Evolutionary conservation across 202 grass and related monocot genomes (phyloP).

Genomic region (Panicum virgatum): DNA sequence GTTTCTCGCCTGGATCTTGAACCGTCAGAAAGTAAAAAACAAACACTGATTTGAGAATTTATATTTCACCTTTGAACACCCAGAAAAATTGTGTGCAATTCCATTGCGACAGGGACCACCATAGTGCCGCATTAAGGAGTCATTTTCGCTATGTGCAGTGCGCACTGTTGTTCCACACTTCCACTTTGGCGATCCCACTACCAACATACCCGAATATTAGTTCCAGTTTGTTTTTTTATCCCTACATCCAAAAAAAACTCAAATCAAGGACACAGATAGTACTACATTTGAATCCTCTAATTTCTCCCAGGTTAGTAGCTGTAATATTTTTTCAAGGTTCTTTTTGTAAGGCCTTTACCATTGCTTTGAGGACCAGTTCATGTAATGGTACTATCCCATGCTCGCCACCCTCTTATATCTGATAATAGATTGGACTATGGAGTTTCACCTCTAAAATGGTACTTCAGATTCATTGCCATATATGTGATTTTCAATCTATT

Average conservation of each 20-base stretch:
- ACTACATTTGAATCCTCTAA: neutral
- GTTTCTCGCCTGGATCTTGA: conserved; percentile 29
- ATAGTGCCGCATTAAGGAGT: conserved; percentile 28
- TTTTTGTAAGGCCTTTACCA: neutral
- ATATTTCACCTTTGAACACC: neutral
- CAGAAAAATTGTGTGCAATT: conserved; percentile 12
- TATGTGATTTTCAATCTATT: neutral
- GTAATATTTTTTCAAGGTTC: neutral
- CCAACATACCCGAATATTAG: neutral
- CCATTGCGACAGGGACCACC: conserved; percentile 9
- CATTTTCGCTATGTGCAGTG: conserved; percentile 8
- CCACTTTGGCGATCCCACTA: conserved; percentile 6
- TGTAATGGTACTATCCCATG: neutral
- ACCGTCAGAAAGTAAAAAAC: neutral
- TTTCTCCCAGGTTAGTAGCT: neutral
- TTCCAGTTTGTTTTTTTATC: neutral
- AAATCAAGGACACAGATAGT: neutral
- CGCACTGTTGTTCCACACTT: neutral
- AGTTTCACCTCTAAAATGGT: neutral
- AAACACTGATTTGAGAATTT: neutral
- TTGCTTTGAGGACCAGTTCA: neutral
- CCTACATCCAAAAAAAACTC: neutral
- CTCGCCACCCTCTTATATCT: neutral
- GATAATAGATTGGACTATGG: neutral
- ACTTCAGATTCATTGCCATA: neutral